These are phyloP conservation scores for Crithidia thermophila DNA, from an alignment of 208 protist genomes.

Conservation along the genomic window DNA sequence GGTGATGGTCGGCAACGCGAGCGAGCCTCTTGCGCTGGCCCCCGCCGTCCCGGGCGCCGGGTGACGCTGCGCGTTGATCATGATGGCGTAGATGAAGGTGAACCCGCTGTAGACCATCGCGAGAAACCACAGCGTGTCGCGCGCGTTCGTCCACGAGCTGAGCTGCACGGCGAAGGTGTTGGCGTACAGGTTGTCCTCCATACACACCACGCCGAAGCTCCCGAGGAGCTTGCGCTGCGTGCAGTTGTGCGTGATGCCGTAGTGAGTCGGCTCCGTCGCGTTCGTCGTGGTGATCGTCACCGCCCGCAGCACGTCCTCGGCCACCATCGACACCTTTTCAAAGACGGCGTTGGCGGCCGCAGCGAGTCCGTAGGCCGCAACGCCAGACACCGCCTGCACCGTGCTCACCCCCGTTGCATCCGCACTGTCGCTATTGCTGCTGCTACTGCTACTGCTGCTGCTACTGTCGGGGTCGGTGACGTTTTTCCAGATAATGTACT, in stretches of 20 bases:
- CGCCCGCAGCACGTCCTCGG: neutral
- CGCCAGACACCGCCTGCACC: neutral
- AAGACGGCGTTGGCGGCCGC: neutral
- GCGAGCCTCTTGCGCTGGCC: neutral
- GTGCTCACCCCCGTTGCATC: neutral
- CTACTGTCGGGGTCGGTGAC: neutral
- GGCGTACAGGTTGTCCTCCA: conserved; percentile 69
- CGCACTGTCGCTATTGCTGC: conserved; percentile 3
- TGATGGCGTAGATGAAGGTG: conserved; percentile 56
- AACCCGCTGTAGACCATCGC: conserved; percentile 64
- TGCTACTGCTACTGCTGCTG: neutral
- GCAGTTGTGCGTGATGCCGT: conserved; percentile 24
- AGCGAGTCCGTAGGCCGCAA: neutral
- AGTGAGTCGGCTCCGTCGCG: neutral
- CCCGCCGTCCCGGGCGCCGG: neutral
- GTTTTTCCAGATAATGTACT: conserved; percentile 36
- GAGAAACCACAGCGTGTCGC: conserved; percentile 73
- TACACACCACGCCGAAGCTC: conserved; percentile 56
- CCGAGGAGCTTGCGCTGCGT: conserved; percentile 39
- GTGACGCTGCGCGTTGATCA: conserved; percentile 54
- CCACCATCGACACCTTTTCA: no score
- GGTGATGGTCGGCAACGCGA: conserved; percentile 26
- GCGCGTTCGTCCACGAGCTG: conserved; percentile 62
- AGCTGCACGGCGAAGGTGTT: conserved; percentile 68
- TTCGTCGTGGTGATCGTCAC: neutral